Conservation (phyloP, 1,284 basidiomycete species). For the Golubevia sp. region DNA sequence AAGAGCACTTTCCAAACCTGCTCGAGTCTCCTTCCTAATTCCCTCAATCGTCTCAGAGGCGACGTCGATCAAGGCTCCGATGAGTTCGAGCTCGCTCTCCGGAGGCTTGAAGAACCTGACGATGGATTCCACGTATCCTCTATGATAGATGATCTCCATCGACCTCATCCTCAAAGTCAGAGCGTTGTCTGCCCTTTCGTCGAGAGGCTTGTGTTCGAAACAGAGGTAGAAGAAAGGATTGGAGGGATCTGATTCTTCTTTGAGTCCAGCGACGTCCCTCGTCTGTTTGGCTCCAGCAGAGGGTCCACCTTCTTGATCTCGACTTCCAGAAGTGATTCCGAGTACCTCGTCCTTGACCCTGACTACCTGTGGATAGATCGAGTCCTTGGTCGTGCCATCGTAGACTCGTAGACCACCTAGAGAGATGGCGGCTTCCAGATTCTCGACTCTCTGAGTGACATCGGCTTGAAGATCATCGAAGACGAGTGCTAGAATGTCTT, state of each 20-base stretch:
- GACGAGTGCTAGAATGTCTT: slow-evolving; percentile 82
- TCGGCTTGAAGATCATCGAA: slow-evolving; percentile 88
- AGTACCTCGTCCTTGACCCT: slow-evolving; percentile 74
- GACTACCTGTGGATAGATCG: slow-evolving; percentile 89
- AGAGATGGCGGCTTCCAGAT: slow-evolving; percentile 80
- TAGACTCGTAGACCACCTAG: slow-evolving; percentile 87
- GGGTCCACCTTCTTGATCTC: slow-evolving; percentile 32
- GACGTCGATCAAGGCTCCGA: slow-evolving; percentile 73
- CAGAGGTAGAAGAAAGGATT: slow-evolving; percentile 87
- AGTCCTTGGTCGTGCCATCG: slow-evolving; percentile 83
- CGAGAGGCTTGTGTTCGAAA: slow-evolving; percentile 90
- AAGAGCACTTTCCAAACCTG: slow-evolving; percentile 90
- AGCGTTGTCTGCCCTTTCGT: slow-evolving; percentile 89
- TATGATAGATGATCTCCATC: slow-evolving; percentile 97
- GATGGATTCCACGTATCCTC: slow-evolving; percentile 89
- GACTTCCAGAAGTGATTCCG: slow-evolving; percentile 22
- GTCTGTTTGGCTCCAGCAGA: slow-evolving; percentile 21
- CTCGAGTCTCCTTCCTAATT: slow-evolving; percentile 89
- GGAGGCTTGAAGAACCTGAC: slow-evolving; percentile 93
- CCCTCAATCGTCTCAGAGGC: slow-evolving; percentile 94
- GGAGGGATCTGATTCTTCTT: slow-evolving; percentile 16
- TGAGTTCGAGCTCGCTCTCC: slow-evolving; percentile 90
- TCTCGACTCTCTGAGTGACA: slow-evolving; percentile 83
- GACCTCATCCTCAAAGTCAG: slow-evolving; percentile 89
- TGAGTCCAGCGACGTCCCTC: slow-evolving; percentile 47